These are phyloP conservation scores for Leishmania tropica DNA, from an alignment of 208 protist genomes.

Conservation along the genomic window DNA sequence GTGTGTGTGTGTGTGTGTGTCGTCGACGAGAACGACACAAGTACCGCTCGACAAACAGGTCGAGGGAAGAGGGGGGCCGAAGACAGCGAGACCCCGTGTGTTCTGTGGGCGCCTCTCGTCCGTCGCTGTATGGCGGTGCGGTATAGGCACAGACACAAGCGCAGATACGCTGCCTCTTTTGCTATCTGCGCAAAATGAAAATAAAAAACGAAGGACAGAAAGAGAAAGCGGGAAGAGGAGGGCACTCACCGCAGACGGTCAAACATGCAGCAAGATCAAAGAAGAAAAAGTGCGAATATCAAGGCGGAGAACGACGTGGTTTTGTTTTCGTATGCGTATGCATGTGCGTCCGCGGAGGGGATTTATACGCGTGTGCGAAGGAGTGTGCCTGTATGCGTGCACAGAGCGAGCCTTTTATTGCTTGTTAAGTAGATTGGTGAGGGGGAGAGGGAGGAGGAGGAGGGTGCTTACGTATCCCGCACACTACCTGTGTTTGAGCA, in stretches of 20 bases:
- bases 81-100: neutral
- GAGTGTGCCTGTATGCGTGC: neutral
- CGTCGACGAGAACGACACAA: neutral
- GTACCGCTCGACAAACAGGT: neutral
- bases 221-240: neutral
- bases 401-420: neutral
- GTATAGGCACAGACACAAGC: neutral
- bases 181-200: neutral
- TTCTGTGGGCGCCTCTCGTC: neutral
- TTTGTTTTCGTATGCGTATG: neutral
- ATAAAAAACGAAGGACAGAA: neutral
- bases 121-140: neutral
- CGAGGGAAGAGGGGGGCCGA: neutral
- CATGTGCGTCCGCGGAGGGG: neutral
- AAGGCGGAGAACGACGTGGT: neutral
- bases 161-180: neutral
- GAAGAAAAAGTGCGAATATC: neutral
- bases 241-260: neutral
- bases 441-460: neutral
- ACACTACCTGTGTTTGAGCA: neutral
- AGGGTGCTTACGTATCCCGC: neutral
- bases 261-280: neutral
- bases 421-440: neutral
- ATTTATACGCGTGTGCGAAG: neutral
- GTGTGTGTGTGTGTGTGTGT: neutral